A percentile compares a stretch with the other conserved stretches of the same genome.
Evolutionary conservation across 257 asterid species (phyloP).

Genomic region (Gynochthodes officinalis): DNA sequence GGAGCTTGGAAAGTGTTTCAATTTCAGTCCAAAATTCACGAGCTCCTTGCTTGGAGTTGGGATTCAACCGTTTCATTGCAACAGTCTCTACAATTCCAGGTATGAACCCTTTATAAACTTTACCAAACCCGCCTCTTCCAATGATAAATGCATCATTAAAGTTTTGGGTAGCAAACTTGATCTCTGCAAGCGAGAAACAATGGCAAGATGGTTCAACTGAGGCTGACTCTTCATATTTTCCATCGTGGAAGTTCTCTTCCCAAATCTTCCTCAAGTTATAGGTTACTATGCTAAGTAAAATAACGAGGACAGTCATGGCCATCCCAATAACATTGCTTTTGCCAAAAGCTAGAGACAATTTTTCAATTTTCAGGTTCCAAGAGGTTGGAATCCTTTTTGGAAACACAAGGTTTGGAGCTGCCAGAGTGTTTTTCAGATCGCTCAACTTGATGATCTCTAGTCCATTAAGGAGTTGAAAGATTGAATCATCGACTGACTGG

Average conservation of each 20-base stretch:
- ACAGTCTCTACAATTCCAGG: neutral
- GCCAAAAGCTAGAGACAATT: neutral
- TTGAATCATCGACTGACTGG: neutral
- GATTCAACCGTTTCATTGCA: conserved; percentile 16
- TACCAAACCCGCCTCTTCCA: conserved; percentile 23
- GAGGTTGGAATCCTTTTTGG: neutral
- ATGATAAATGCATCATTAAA: conserved; percentile 12
- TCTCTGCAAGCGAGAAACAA: conserved; percentile 18
- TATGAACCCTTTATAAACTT: conserved; percentile 22
- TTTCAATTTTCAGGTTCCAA: neutral
- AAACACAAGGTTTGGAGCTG: neutral
- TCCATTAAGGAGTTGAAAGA: neutral
- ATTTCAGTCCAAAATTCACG: conserved; percentile 24
- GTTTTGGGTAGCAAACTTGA: conserved; percentile 15
- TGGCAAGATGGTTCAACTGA: neutral
- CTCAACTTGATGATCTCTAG: conserved; percentile 23
- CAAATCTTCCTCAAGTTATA: neutral
- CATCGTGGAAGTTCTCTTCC: neutral
- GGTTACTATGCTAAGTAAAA: neutral
- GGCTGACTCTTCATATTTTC: neutral
- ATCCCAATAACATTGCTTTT: neutral
- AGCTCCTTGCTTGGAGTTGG: conserved; percentile 23
- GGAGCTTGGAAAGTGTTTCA: conserved; percentile 20
- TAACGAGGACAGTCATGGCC: neutral
- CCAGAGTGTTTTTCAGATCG: conserved; percentile 7